Base-by-base conservation (phyloP, 75 land plant species). In the Picea glauca region DNA sequence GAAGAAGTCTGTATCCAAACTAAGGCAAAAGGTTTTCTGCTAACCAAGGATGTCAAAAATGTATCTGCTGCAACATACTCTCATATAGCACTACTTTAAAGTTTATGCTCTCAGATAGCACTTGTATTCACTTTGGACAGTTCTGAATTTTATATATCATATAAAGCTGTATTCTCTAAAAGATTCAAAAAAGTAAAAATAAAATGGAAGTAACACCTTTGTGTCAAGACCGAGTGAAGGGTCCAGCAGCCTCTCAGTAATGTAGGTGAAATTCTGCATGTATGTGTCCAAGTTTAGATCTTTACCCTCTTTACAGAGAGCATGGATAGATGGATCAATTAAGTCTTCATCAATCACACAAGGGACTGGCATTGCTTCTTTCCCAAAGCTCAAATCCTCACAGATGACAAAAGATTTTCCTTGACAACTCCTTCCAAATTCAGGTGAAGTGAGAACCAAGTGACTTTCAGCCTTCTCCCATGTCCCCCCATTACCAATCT, bases 311-410 rank as follows among this genome's bases (percentile, higher is more conserved):
- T 70, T 77, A 63, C 83, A 81, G 60, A 76, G 65, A 5, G 76
- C 81, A 74, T 77, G 76, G 12, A 83, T 76, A 58, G 86, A 78
- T 15, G 88, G 87, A 83, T 87, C 85, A 73, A 83, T 76, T 40
- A 81, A 64, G 63, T 87, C 82, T 59, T 84, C 85, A 84, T 98
- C 98, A 13, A 89, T 76, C 62, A 98, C 90, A 86, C 98, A 98
- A 40, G 89, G 82, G 57, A 98, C 83, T 7, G 96, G 93, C 68
- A 89, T 78, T 77, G 82, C 57, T 88, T 98, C 99, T 78, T 78
- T 76, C 74, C 99, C 99, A 81, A 86, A 91, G 78, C 99, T 97
- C 72, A 94, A 78, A 87, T 97, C 98, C 59, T 90, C 91, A 78
- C 92, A 94, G 64, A 92, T 76, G 30, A 92, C 72, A 38, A 84